Evolutionary conservation across 768 basidiomycete species (phyloP), one percentile per base, ranked within the genome.

Genomic region (Collybia nuda): DNA sequence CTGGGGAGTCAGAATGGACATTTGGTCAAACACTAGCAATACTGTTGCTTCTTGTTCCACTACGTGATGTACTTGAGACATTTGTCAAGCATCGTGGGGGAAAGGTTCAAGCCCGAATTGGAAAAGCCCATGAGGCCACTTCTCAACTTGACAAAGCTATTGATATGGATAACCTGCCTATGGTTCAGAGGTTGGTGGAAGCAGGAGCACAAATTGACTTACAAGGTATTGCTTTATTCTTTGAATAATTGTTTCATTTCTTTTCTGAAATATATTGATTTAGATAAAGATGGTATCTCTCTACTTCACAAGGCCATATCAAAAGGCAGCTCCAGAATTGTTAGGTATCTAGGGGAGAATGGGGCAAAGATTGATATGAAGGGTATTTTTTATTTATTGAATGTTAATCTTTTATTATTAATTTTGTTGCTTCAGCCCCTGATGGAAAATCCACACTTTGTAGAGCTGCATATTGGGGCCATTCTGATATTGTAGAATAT

Each of bases 1-100:
- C 28, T 1, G 53, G 44, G 5, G 57, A 61, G 15, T 6, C n/a
- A 15, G 19, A 40, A 1, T 62, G 62, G 61, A 36, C 35, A 6
- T 60, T 62, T 40, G 59, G 59, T 0, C 62, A 63, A 35, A 54
- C 47, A 5, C 55, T 63, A 12, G 58, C 62, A 15, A 29, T 63
- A 5, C 35, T 59, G n/a, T 47, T 63, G 12, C 38, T 63, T 3
- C 21, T 61, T 12, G 28, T 63, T 1, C 62, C 62, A n/a, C 21
- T 63, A 3, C 57, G 61, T 2, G 60, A 59, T 36, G 17, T 46
- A 17, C 15, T 46, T 5, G 17, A 26, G 28, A 32, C 9, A 15
- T 18, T 46, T 36, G 17, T 36, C 2, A 35, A 46, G 5, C 28
- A 17, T 22, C 45, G 29, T 12, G n/a, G 19, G n/a, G 15, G 17